Evolutionary conservation across 176 grass and related monocot genomes (phyloP).

Genomic region (Puya raimondii): DNA sequence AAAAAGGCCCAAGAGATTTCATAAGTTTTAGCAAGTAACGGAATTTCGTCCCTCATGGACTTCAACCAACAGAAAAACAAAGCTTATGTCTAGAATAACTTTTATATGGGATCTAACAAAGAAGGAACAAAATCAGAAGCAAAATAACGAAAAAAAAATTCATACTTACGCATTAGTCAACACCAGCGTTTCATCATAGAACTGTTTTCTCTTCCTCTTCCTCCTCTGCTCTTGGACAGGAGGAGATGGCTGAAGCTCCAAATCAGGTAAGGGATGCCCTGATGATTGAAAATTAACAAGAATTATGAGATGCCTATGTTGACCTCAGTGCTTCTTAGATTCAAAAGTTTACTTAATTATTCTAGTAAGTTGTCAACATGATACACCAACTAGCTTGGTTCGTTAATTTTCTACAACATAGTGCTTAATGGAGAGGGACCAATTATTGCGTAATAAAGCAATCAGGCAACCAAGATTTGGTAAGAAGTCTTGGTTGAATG

Average conservation of each 20-base stretch:
- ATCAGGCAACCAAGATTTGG: neutral
- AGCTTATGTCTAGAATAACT: too few relatives aligned
- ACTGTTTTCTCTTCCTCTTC: conserved; percentile 32
- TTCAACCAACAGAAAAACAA: too few relatives aligned
- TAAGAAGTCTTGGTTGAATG: neutral
- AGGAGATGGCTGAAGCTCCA: conserved; percentile 49
- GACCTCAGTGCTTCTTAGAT: neutral
- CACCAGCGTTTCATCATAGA: conserved; percentile 38
- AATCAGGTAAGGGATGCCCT: conserved; percentile 17
- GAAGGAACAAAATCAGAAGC: neutral
- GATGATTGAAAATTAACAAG: neutral
- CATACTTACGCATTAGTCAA: conserved; percentile 58
- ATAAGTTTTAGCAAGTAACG: neutral
- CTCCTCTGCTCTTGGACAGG: conserved; percentile 31
- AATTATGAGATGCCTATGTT: neutral
- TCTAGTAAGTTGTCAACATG: too few relatives aligned
- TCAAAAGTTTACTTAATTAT: neutral
- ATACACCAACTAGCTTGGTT: too few relatives aligned
- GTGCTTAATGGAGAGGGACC: neutral
- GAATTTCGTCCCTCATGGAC: neutral
- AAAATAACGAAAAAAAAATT: neutral
- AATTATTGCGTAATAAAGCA: neutral
- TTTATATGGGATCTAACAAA: neutral
- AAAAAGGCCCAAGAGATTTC: neutral
- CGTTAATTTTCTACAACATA: too few relatives aligned